These are phyloP conservation scores for Ceratobasidium sp. DNA, from an alignment of 1,284 basidiomycete genomes.

Conservation along the genomic window DNA sequence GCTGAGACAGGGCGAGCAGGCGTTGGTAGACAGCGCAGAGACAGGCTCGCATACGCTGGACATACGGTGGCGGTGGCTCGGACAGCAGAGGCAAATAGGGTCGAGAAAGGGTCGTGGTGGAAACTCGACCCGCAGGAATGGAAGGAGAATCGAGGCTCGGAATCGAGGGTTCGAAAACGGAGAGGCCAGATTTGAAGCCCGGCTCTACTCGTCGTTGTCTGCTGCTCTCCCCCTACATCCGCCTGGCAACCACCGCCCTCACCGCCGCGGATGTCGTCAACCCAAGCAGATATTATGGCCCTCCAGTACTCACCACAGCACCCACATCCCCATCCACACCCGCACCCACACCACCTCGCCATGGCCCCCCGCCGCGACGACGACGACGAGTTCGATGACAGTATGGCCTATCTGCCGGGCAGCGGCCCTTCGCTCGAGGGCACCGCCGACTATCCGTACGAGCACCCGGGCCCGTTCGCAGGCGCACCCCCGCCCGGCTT, in stretches of 20 bases:
- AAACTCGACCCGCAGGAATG: slow-evolving; percentile 7
- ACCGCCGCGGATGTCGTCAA: neutral
- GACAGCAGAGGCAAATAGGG: slow-evolving; percentile 15
- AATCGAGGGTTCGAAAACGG: too few species aligned
- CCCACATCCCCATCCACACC: neutral
- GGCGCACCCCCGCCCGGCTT: slow-evolving; percentile 29
- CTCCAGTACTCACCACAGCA: neutral
- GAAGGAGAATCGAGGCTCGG: neutral
- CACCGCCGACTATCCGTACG: slow-evolving; percentile 5
- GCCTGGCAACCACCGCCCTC: slow-evolving; percentile 25
- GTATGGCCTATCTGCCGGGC: slow-evolving; percentile 33
- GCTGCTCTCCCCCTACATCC: neutral
- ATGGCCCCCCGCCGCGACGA: slow-evolving; percentile 23
- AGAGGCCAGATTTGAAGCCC: too few species aligned
- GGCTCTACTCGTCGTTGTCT: neutral
- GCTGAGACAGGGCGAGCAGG: neutral
- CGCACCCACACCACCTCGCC: neutral
- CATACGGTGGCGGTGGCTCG: neutral
- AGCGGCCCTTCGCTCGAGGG: slow-evolving; percentile 21
- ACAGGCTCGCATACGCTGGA: neutral
- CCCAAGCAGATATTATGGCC: neutral
- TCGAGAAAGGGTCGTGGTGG: slow-evolving; percentile 10
- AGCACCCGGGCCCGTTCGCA: neutral
- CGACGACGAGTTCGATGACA: slow-evolving; percentile 7
- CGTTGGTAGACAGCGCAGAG: neutral